These are phyloP conservation scores for Fusarium decemcellulare DNA, from an alignment of 2,329 filamentous ascomycete species.

Conservation along the genomic window DNA sequence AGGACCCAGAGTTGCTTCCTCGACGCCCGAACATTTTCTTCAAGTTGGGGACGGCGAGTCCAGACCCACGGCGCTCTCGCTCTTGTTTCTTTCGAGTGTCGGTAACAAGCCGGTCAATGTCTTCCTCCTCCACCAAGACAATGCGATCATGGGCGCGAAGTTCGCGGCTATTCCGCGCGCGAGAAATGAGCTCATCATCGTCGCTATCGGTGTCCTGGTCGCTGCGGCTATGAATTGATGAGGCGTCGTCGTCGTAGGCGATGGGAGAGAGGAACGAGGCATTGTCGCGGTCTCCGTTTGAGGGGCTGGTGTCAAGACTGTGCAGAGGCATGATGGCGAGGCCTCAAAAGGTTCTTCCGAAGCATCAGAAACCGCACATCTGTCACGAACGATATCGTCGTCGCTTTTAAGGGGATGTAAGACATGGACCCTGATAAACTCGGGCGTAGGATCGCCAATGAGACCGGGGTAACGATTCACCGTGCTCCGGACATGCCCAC, in stretches of 20 bases:
- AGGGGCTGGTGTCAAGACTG: slow-evolving; percentile 39
- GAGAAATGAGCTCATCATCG: slow-evolving; percentile 77
- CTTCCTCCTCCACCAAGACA: slow-evolving; percentile 83
- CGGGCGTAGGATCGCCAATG: slow-evolving; percentile 28
- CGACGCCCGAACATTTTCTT: slow-evolving; percentile 60
- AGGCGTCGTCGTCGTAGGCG: slow-evolving; percentile 78
- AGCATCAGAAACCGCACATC: slow-evolving; percentile 36
- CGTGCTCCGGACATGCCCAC: slow-evolving; percentile 29
- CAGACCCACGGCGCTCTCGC: slow-evolving; percentile 64
- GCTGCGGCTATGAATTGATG: slow-evolving; percentile 75
- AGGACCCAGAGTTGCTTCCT: slow-evolving; percentile 52
- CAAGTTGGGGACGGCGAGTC: slow-evolving; percentile 65
- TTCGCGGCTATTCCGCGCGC: slow-evolving; percentile 78
- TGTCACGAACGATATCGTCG: slow-evolving; percentile 9
- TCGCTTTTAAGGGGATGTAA: slow-evolving; percentile 38
- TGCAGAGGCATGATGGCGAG: slow-evolving; percentile 40
- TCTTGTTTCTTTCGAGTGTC: slow-evolving; percentile 66
- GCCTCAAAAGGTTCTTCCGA: slow-evolving; percentile 31
- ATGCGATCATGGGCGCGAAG: slow-evolving; percentile 78
- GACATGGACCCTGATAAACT: slow-evolving; percentile 40
- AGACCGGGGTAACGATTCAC: slow-evolving; percentile 43
- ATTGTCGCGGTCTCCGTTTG: slow-evolving; percentile 48
- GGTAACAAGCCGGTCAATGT: slow-evolving; percentile 73
- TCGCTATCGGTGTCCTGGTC: slow-evolving; percentile 84
- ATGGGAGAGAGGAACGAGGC: slow-evolving; percentile 72